These are phyloP conservation scores for Cytospora schulzeri DNA, from an alignment of 2,329 filamentous ascomycete genomes.

Conservation along the genomic window DNA sequence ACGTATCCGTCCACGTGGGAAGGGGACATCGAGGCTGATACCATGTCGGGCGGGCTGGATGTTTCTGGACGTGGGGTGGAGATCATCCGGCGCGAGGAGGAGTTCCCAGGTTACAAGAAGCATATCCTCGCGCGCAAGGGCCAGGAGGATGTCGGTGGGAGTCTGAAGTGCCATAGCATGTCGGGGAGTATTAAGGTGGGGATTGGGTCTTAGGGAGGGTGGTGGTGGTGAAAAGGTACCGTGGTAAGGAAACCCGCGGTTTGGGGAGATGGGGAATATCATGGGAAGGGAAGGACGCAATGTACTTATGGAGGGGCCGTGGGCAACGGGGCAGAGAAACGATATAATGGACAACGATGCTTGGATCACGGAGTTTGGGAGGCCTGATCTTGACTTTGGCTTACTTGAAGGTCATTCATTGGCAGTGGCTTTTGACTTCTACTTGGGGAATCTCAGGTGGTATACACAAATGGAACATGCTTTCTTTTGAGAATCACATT, in stretches of 20 bases:
- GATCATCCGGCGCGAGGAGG: constrained; percentile 37
- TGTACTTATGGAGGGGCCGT: not conserved
- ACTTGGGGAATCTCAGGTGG: not conserved
- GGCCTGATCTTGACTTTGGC: not conserved
- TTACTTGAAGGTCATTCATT: not conserved
- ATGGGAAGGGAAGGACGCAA: not conserved
- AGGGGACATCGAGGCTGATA: constrained; percentile 45
- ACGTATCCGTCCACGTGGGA: constrained; percentile 53
- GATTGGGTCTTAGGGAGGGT: constrained; percentile 13
- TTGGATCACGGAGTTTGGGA: not conserved
- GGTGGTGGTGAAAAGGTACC: not conserved
- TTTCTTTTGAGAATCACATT: not conserved
- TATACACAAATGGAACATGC: not conserved
- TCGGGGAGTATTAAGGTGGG: constrained; percentile 16
- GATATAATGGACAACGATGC: not conserved
- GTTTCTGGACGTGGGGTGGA: constrained; percentile 47
- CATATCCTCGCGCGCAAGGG: constrained; percentile 46
- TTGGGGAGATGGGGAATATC: not conserved
- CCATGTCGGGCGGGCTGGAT: constrained; percentile 44
- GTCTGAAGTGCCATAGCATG: constrained; percentile 19
- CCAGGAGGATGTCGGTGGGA: constrained; percentile 29
- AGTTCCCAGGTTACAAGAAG: constrained; percentile 39
- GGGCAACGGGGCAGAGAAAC: not conserved
- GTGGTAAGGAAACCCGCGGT: too few relatives aligned
- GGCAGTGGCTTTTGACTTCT: not conserved